Evolutionary conservation across 2,329 filamentous ascomycete genomes (phyloP).

Genomic region (Colletotrichum abscissum): DNA sequence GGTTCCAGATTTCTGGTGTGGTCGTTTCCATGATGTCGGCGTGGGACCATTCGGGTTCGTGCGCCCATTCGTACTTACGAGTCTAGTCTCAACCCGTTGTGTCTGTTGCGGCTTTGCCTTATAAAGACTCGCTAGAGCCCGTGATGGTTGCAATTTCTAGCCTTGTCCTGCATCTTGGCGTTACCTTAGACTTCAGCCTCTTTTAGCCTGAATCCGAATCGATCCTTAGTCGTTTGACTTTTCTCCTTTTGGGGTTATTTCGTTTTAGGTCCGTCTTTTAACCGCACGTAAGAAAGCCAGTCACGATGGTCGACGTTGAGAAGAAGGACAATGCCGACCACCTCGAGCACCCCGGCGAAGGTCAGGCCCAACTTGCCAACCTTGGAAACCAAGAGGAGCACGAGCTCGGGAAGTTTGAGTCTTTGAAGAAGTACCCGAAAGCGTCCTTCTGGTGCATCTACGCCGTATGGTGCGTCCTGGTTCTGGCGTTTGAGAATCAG

Average conservation of each 20-base stretch:
- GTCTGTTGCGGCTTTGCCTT: neutral
- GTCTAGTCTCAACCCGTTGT: neutral
- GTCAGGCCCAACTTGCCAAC: slow-evolving; percentile 26
- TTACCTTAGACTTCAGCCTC: neutral
- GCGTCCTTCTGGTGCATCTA: slow-evolving; percentile 49
- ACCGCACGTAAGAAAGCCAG: neutral
- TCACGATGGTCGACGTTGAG: slow-evolving; percentile 8
- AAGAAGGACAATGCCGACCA: slow-evolving; percentile 16
- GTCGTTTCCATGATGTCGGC: slow-evolving; percentile 17
- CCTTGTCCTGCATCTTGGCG: slow-evolving; percentile 11
- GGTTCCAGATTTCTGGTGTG: slow-evolving; percentile 19
- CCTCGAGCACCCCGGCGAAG: slow-evolving; percentile 9
- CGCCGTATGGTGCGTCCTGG: slow-evolving; percentile 51
- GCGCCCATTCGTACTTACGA: slow-evolving; percentile 18
- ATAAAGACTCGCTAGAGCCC: slow-evolving; percentile 20
- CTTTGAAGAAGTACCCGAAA: slow-evolving; percentile 41
- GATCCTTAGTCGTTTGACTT: neutral
- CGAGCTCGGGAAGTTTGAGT: slow-evolving; percentile 36
- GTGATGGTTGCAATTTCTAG: neutral
- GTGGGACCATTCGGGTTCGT: slow-evolving; percentile 12
- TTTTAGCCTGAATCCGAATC: neutral
- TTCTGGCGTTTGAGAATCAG: slow-evolving; percentile 54
- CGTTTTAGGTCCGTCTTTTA: neutral
- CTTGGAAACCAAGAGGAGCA: slow-evolving; percentile 43
- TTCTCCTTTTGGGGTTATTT: neutral